Percentiles rank a stretch among this genome's conserved stretches.
phyloP scores from a whole-genome alignment of 768 basidiomycete genomes.

The Pleurotus cornucopiae region DNA sequence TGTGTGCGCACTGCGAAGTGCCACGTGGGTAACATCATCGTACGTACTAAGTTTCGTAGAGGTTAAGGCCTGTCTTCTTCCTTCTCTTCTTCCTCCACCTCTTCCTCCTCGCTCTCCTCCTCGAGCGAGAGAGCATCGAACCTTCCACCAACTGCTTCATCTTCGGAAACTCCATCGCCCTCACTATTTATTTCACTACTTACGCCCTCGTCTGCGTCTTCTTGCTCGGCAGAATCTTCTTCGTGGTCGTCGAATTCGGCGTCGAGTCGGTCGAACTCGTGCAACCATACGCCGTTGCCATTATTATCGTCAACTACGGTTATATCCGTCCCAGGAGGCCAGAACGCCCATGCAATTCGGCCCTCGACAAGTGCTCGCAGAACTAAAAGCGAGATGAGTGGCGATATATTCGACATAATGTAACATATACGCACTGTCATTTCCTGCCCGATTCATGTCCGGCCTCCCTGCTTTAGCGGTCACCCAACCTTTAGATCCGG shows the following conservation, averaged over 20 bases:
- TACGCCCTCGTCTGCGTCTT: slow-evolving; percentile 17
- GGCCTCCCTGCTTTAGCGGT: slow-evolving; percentile 91
- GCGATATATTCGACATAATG: not conserved
- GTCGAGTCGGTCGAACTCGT: slow-evolving; percentile 26
- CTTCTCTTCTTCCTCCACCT: slow-evolving; percentile 19
- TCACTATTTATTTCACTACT: slow-evolving; percentile 23
- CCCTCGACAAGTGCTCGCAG: slow-evolving; percentile 82
- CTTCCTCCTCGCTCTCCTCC: slow-evolving; percentile 25
- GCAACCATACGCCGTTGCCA: slow-evolving; percentile 58
- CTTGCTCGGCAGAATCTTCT: slow-evolving; percentile 21
- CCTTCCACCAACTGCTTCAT: slow-evolving; percentile 21
- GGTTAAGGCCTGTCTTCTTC: not conserved
- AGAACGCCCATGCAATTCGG: slow-evolving; percentile 78
- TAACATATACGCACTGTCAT: slow-evolving; percentile 57
- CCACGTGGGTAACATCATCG: too few relatives aligned
- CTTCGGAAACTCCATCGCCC: slow-evolving; percentile 15
- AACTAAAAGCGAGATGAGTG: slow-evolving; percentile 39
- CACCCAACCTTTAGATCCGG: slow-evolving; percentile 73
- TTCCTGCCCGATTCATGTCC: slow-evolving; percentile 86
- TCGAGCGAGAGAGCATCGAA: slow-evolving; percentile 39
- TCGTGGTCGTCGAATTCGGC: slow-evolving; percentile 29
- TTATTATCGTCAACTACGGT: slow-evolving; percentile 20
- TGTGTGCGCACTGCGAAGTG: too few relatives aligned
- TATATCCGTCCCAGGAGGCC: slow-evolving; percentile 54
- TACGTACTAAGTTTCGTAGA: not conserved